Evolutionary conservation across 2,329 filamentous ascomycete genomes (phyloP).

Genomic region (Ophiostoma quercus): DNA sequence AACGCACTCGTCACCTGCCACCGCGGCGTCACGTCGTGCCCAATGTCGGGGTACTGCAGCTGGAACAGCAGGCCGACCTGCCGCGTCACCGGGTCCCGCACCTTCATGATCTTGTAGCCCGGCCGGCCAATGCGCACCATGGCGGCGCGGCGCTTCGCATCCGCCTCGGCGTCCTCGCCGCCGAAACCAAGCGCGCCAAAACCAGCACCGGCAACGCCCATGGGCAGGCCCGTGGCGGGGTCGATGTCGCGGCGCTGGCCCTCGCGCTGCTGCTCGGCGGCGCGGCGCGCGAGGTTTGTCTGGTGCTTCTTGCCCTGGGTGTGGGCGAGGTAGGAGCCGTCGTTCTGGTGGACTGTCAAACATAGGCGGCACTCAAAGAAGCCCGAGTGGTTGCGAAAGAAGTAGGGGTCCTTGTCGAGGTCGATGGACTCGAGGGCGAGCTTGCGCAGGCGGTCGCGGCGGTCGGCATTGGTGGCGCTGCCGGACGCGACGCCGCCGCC

Average conservation of each 20-base stretch:
- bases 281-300: conserved; percentile 91
- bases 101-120: conserved; percentile 97
- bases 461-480: conserved; percentile 91
- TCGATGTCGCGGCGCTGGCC: conserved; percentile 65
- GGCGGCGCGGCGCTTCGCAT: conserved; percentile 54
- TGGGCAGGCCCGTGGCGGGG: conserved; percentile 62
- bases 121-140: conserved; percentile 92
- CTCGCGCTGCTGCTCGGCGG: conserved; percentile 91
- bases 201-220: conserved; percentile 70
- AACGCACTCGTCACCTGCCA: conserved; percentile 98
- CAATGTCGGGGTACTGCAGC: conserved; percentile 77
- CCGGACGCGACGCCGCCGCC: conserved; percentile 93
- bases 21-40: conserved; percentile 66
- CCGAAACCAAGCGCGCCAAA: conserved; percentile 48
- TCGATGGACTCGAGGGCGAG: conserved; percentile 98
- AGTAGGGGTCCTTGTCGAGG: conserved; percentile 98
- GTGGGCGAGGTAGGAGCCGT: conserved; percentile 96
- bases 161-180: conserved; percentile 35
- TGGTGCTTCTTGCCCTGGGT: conserved; percentile 99
- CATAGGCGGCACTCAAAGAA: conserved; percentile 97
- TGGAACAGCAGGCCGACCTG: conserved; percentile 15
- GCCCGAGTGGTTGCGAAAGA: conserved; percentile 99
- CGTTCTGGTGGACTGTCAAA: conserved; percentile 96
- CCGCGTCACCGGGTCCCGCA: conserved; percentile 74
- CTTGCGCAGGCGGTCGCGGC: conserved; percentile 93